These are phyloP conservation scores for Heliamphora pulchella DNA, from an alignment of 179 eudicot species.

Conservation along the genomic window DNA sequence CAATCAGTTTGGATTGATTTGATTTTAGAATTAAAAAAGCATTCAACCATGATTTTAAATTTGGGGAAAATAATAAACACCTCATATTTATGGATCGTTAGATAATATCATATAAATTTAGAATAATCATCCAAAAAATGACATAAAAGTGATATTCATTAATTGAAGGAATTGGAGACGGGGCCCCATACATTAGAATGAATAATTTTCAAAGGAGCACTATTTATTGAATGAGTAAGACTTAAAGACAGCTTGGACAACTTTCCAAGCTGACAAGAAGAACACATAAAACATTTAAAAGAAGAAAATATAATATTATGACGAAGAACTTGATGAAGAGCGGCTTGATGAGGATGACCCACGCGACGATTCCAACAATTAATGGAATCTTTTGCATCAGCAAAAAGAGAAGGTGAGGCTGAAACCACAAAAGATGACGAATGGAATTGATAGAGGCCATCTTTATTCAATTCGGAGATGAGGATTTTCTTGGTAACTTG, in stretches of 20 bases:
- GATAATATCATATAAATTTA: constrained; percentile 9
- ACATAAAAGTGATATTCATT: constrained; percentile 5
- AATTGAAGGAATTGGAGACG: neutral
- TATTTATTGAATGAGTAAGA: neutral
- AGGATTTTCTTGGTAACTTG: no score
- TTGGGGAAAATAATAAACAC: neutral
- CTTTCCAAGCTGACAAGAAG: neutral
- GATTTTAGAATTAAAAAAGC: neutral
- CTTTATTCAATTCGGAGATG: no score
- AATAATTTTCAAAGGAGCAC: neutral
- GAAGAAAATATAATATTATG: no score
- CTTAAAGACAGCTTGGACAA: neutral
- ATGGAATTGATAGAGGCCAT: no score
- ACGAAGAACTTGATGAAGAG: no score
- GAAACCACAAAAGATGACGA: no score
- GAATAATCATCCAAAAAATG: constrained; percentile 6
- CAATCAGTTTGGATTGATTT: constrained; percentile 14
- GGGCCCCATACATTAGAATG: constrained; percentile 11
- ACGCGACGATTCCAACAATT: no score
- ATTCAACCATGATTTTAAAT: neutral
- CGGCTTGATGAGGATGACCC: no score
- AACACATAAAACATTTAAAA: neutral
- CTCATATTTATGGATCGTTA: neutral
- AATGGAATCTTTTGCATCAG: no score
- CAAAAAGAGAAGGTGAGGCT: no score